Percentiles rank a stretch among this genome's conserved stretches.
These are phyloP conservation scores for Coriaria nepalensis DNA, from an alignment of 306 rosid species.

Conservation along the genomic window DNA sequence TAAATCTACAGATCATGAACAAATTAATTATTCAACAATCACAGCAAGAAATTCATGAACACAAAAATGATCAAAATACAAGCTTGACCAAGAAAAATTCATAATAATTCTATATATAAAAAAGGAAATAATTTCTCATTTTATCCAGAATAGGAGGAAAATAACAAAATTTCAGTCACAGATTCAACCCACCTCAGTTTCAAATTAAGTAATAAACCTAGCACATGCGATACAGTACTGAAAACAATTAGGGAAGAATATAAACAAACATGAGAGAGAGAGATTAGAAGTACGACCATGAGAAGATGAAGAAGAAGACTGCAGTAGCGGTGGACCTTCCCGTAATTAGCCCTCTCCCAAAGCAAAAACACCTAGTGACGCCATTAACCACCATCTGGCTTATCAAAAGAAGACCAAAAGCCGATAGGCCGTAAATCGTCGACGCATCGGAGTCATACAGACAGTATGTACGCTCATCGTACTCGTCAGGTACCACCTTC, in stretches of 20 bases:
- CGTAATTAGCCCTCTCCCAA: constrained; percentile 68
- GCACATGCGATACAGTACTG: neutral
- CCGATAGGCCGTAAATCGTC: constrained; percentile 73
- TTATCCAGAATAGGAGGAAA: no score
- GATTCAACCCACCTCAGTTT: neutral
- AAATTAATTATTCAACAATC: no score
- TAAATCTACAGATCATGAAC: no score
- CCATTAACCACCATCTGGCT: constrained; percentile 55
- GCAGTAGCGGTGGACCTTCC: constrained; percentile 54
- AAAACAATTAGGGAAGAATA: neutral
- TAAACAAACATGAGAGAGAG: neutral
- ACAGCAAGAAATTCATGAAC: no score
- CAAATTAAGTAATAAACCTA: no score
- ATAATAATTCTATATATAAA: no score
- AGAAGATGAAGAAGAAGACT: constrained; percentile 54
- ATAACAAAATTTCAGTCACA: no score
- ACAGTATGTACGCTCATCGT: constrained; percentile 60
- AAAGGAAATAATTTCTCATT: no score
- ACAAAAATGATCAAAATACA: no score
- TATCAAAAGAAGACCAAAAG: constrained; percentile 44
- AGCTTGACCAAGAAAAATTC: no score
- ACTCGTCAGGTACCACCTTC: constrained; percentile 44
- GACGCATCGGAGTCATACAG: constrained; percentile 74
- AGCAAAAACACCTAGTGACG: constrained; percentile 84
- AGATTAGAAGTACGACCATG: constrained; percentile 37